A percentile compares a stretch with the other conserved stretches of the same genome.
phyloP scores from a whole-genome alignment of 148 eudicot species.

The Camellia lanceoleosa region DNA sequence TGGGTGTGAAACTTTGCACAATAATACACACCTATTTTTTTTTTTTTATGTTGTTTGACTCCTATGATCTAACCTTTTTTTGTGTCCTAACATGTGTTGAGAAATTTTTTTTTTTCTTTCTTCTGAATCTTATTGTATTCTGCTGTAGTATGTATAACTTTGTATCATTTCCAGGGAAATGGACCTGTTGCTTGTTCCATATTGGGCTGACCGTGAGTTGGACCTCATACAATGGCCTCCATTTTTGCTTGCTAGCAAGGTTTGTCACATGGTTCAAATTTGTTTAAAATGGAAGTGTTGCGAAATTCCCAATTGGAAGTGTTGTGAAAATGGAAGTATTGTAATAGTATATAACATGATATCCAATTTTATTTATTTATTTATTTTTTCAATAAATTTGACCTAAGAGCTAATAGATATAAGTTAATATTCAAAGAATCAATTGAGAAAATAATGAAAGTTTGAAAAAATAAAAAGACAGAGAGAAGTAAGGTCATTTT shows the following conservation, averaged over 20 bases:
- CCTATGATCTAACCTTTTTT: background rate
- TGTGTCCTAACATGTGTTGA: background rate
- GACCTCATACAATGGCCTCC: constrained; percentile 98
- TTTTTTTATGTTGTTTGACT: constrained; percentile 38
- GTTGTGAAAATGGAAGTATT: too few species aligned
- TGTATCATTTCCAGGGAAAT: constrained; percentile 62
- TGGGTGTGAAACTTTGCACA: background rate
- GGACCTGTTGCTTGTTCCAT: constrained; percentile 97
- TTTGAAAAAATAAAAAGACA: too few species aligned
- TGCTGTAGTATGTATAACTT: constrained; percentile 6
- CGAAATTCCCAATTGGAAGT: background rate
- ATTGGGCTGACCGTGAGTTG: constrained; percentile 93
- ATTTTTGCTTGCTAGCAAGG: constrained; percentile 79
- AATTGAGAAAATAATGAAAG: too few species aligned
- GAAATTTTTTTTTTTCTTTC: background rate
- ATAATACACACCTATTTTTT: background rate
- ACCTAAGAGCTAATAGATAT: too few species aligned
- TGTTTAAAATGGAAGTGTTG: background rate
- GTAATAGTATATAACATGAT: too few species aligned
- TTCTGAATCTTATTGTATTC: background rate
- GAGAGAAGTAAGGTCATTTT: too few species aligned
- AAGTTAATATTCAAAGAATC: too few species aligned
- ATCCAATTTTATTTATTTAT: too few species aligned
- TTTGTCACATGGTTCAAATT: constrained; percentile 16
- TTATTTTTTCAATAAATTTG: too few species aligned